Base-by-base conservation (phyloP, 768 basidiomycete genomes). In the Hypholoma sublateritium region DNA sequence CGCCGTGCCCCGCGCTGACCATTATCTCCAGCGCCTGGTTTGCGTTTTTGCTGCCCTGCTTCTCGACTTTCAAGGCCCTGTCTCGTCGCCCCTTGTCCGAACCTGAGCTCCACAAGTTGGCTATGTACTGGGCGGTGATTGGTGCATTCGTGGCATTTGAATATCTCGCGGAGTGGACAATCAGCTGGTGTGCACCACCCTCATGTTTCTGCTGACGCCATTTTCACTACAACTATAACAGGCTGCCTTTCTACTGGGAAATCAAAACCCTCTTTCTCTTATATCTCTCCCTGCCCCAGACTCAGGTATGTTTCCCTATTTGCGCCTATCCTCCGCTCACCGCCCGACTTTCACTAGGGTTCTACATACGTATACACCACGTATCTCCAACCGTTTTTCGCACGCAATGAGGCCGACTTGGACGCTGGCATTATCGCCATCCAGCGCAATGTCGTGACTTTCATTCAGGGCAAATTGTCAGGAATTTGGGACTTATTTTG, bases 231-330 rank as follows among this genome's bases (percentile, higher is more conserved):
- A 47, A 60, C 66, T 34, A 69, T 53, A 53, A 48, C 42, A 88
- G 88, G 88, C 64, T 90, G 41, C 88, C 89, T 6, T 88, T 91
- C 67, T 90, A 89, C 65, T 88, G 84, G 83, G 89, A 90, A 64
- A 44, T 82, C 51, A 84, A 88, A 62, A 88, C 85, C n/a, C 21
- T 84, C 3, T 83, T 89, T 66, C 67, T 90, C 3, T 74, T 90
- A 22, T 90, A 85, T 73, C 68, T 90, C 43, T 72, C 87, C 8
- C 79, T 90, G 16, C 87, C 88, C 6, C 87, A 88, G 72, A 87
- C 80, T 1, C 80, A 88, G 79, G 88, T 84, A 46, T 24, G 35
- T 46, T 47, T 39, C 47, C 32, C 9, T 51, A 44, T 44, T 39
- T 37, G 3, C 41, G 14, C 37, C 42, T 24, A 44, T 49, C 32